These are phyloP conservation scores for Aspergillus ibericus DNA, from an alignment of 2,329 filamentous ascomycete genomes.

Conservation along the genomic window DNA sequence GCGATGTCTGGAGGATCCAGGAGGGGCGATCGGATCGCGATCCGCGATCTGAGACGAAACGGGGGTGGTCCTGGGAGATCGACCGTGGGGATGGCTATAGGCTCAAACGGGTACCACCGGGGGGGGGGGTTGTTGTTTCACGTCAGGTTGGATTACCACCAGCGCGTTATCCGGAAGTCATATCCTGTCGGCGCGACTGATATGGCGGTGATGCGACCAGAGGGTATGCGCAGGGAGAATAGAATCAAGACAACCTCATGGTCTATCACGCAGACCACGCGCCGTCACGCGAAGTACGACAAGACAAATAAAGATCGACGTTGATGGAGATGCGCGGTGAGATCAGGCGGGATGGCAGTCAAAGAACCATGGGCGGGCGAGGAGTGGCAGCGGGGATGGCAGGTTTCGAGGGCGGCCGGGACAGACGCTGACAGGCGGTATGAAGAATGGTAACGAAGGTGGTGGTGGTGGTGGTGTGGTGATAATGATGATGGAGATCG, in stretches of 20 bases:
- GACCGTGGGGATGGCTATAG: not conserved
- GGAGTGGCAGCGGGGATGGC: not conserved
- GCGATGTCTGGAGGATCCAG: constrained; percentile 51
- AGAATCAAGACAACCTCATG: constrained; percentile 12
- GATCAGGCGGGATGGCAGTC: not conserved
- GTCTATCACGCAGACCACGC: not conserved
- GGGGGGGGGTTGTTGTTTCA: not conserved
- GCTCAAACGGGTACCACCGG: not conserved
- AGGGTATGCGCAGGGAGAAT: not conserved
- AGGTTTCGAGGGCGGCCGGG: not conserved
- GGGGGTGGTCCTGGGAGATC: constrained; percentile 1
- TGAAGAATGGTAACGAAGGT: not conserved
- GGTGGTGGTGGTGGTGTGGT: not conserved
- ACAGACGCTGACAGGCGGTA: not conserved
- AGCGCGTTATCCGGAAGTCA: not conserved
- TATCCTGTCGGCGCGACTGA: not conserved
- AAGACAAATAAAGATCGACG: not conserved
- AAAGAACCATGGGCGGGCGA: constrained; percentile 2
- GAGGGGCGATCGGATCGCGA: constrained; percentile 46
- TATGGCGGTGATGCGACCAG: not conserved
- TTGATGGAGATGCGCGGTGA: not conserved
- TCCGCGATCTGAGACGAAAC: constrained; percentile 14
- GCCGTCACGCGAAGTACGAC: not conserved
- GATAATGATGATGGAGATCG: not conserved
- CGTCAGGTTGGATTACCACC: not conserved